Evolutionary conservation across 2,329 filamentous ascomycete species (phyloP).

Genomic region (Fusarium hainanense): DNA sequence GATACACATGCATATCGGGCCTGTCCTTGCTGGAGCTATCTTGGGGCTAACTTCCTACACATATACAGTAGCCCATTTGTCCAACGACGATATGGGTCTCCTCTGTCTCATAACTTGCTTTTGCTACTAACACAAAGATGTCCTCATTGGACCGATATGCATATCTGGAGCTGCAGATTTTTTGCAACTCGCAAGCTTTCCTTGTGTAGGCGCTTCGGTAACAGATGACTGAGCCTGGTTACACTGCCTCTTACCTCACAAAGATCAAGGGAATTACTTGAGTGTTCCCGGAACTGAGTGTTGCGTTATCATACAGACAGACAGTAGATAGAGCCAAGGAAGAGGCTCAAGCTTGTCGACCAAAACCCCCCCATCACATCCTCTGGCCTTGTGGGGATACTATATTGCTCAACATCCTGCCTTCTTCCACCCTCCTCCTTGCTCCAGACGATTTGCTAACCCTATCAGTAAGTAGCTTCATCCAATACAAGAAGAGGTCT

Average conservation of each 20-base stretch:
- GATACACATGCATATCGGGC: not conserved
- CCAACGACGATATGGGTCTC: not conserved
- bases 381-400: not conserved
- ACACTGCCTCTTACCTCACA: not conserved
- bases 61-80: not conserved
- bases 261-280: not conserved
- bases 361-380: not conserved
- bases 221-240: not conserved
- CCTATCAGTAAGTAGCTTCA: not conserved
- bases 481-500: not conserved
- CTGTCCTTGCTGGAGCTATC: not conserved
- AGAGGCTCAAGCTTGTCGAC: not conserved
- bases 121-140: not conserved
- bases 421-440: not conserved
- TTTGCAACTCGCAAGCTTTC: not conserved
- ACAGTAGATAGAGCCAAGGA: not conserved
- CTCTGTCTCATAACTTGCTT: conserved; percentile 2
- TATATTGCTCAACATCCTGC: not conserved
- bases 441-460: not conserved
- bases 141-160: not conserved
- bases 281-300: not conserved
- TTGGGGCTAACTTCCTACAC: not conserved
- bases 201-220: not conserved
- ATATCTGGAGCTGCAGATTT: too few species aligned
- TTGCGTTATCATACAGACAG: not conserved